phyloP scores from a whole-genome alignment of 805 yeast species.

The Hanseniaspora osmophila region DNA sequence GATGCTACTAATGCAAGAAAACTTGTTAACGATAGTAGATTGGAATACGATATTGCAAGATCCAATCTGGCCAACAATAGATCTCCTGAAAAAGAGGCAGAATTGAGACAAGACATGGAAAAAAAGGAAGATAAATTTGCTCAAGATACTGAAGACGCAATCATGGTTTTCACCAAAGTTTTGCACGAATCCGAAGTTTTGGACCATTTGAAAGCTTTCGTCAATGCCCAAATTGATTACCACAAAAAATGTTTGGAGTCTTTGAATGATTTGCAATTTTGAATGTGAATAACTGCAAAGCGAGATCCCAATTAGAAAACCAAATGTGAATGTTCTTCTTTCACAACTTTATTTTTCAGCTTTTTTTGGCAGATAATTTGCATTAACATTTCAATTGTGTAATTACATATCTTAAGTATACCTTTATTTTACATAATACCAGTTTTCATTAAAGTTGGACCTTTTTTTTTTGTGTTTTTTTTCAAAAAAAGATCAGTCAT shows the following conservation, averaged over 20 bases:
- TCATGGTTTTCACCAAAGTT: conserved; percentile 66
- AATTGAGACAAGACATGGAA: conserved; percentile 63
- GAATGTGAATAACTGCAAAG: too few relatives aligned
- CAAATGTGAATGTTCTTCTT: too few relatives aligned
- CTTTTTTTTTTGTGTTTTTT: too few relatives aligned
- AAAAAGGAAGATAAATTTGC: conserved; percentile 82
- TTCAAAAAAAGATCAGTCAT: conserved; percentile 3
- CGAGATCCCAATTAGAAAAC: too few relatives aligned
- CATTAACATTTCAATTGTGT: too few relatives aligned
- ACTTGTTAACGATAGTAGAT: conserved; percentile 62
- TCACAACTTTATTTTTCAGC: too few relatives aligned
- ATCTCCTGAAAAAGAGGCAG: conserved; percentile 52
- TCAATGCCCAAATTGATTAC: conserved; percentile 67
- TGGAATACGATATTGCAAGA: conserved; percentile 70
- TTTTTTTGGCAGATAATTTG: too few relatives aligned
- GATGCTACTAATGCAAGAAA: conserved; percentile 57
- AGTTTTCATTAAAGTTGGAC: too few relatives aligned
- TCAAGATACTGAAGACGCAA: conserved; percentile 79
- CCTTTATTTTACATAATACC: neutral
- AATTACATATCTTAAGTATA: neutral
- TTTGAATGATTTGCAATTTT: neutral
- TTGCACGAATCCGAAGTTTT: conserved; percentile 57
- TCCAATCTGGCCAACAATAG: conserved; percentile 34
- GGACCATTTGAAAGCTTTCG: conserved; percentile 51
- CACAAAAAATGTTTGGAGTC: conserved; percentile 33